Base-by-base conservation (phyloP, 805 yeast genomes). In the Metschnikowia anglica region DNA sequence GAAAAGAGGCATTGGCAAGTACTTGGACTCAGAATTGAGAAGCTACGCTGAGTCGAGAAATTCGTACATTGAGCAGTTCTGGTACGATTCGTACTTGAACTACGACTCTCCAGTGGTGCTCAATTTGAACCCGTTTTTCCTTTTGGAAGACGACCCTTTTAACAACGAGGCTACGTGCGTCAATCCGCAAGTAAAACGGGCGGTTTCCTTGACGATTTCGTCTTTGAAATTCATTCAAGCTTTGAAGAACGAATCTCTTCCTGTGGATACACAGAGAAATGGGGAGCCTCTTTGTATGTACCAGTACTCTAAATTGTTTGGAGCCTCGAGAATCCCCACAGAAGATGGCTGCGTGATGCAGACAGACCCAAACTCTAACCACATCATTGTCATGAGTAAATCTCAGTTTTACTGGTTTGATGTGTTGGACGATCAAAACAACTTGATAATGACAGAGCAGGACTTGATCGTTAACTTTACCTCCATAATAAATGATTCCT, bases 341-440 rank as follows among this genome's bases (percentile, higher is more conserved):
- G 61, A 62, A 26, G 73, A 75, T 17, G 95, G 95, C 3, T 89
- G 97, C 62, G 79, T 85, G 43, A 80, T 89, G 81, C 96, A 88
- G 63, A 77, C 87, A 1, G 96, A 87, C 62, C 60, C 73, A 6
- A 70, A 80, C 8, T 81, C 93, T 1, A 85, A 81, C 55, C 97
- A 89, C 62, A 80, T 89, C 27, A 83, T 88, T 8, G 90, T 89
- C 12, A 67, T 88, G 61, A 81, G 88, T 48, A 82, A 85, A 56
- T 85, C 95, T 2, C 96, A 89, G 63, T 87, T 88, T 62, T 89
- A 89, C 66, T 89, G 97, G 96, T 89, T 89, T 60, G 96, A 89
- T 59, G 97, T 89, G 1, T 68, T 89, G 54, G 95, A 88, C 62
- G 72, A 73, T 37, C 67, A 80, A 49, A 80, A 85, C 59, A 82